Conservation (phyloP, 2,329 filamentous ascomycete genomes). For the Pyricularia sp. region DNA sequence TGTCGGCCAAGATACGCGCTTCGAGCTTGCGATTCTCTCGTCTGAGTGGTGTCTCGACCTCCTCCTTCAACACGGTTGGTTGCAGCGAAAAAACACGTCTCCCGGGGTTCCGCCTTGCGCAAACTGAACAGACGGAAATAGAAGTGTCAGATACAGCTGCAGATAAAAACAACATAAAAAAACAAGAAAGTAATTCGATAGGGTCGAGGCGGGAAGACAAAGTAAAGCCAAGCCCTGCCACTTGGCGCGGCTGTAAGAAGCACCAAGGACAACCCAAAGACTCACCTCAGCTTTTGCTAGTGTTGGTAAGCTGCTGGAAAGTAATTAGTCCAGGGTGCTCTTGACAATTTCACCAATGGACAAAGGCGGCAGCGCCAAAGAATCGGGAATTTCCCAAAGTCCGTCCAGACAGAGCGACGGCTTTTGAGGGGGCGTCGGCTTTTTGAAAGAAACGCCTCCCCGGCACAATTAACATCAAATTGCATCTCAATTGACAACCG, state of each 20-base stretch:
- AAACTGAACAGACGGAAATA: neutral
- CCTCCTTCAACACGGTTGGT: neutral
- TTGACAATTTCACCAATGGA: neutral
- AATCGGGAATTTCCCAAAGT: neutral
- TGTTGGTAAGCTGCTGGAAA: neutral
- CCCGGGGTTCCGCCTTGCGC: neutral
- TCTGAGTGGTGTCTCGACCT: neutral
- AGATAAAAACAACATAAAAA: slow-evolving; percentile 1
- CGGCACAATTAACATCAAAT: neutral
- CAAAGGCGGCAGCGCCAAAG: neutral
- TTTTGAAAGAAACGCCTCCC: neutral
- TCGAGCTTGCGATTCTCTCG: neutral
- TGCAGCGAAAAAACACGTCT: neutral
- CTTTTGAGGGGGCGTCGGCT: neutral
- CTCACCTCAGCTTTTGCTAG: neutral
- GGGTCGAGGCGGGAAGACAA: neutral
- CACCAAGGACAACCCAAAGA: neutral
- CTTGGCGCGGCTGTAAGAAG: neutral
- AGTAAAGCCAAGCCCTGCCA: neutral
- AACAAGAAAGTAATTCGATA: neutral
- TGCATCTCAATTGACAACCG: neutral
- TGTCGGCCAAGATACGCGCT: neutral
- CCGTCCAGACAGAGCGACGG: neutral
- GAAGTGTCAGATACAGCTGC: neutral
- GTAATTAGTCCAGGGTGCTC: neutral